Percentiles rank a stretch among this genome's conserved stretches.
Evolutionary conservation across 345 rosid species (phyloP).

Genomic region (Salix exigua): DNA sequence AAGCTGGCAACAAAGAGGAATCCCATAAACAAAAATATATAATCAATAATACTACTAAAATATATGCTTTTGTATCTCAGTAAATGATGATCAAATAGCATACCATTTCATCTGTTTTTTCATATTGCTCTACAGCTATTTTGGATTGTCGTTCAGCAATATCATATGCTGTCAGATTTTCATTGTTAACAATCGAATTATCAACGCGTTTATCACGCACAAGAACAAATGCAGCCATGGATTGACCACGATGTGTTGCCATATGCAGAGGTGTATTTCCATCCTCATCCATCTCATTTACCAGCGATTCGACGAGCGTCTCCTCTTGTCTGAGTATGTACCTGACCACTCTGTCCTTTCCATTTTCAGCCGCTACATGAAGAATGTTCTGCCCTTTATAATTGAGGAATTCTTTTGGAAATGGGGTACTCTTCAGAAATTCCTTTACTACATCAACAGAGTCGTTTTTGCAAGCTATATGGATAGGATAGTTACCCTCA

Average conservation of each 20-base stretch:
- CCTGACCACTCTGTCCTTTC: not conserved
- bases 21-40: not conserved
- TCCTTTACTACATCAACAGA: not conserved
- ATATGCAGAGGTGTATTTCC: not conserved
- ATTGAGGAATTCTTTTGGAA: not conserved
- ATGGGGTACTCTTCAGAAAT: not conserved
- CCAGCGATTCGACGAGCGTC: fast-evolving
- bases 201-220: not conserved
- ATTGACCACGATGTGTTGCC: not conserved
- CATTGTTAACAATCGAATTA: not conserved
- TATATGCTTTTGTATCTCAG: not conserved
- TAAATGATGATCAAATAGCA: not conserved
- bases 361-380: not conserved
- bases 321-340: not conserved
- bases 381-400: not conserved
- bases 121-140: not conserved
- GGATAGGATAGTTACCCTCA: not conserved
- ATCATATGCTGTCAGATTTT: not conserved
- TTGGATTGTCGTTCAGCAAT: not conserved
- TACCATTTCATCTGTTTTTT: not conserved
- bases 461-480: not conserved
- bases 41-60: not conserved
- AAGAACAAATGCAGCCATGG: not conserved
- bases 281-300: not conserved
- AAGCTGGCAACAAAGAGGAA: not conserved